Evolutionary conservation across 2,329 filamentous ascomycete species (phyloP), one percentile per base, ranked within the genome.

Genomic region (Xylariaceae sp.): DNA sequence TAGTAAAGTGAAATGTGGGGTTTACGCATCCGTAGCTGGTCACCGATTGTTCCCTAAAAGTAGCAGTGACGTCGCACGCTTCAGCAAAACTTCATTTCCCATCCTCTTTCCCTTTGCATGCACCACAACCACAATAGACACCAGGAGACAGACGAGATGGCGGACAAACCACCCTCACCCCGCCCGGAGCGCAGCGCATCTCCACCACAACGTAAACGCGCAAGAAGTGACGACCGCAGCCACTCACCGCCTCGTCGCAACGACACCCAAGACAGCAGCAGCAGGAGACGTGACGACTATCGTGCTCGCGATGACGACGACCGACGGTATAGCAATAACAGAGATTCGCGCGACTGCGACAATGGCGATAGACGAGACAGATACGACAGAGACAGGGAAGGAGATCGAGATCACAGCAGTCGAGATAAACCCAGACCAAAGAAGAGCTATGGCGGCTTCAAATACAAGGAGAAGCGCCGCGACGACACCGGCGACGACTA

Each of bases 381-480:
- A 14, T 32, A 47, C 35, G 39, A 44, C 22, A 48, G 46, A 46
- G 50, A 51, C 23, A 21, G 37, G 16, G 40, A 44, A 21, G 38
- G 48, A 42, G 22, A 47, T 19, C 40, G 46, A 21, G 50, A 51
- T 32, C 33, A 25, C 0, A 46, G 49, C 21, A 44, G 49, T 3
- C 42, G 54, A 32, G 59, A 58, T 32, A 42, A 55, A 7, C 56
- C 60, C 2, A 53, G 59, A 7, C 58, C 59, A 21, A 63, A 60
- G 53, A 63, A 64, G 49, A 45, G 49, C 53, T 69, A 67, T 45
- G 73, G 75, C 4, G 77, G 78, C 8, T 79, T 83, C 55, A 74
- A 73, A 54, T 82, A 75, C 71, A 83, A 83, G 55, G 76, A 79
- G 42, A 76, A 72, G 56, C 70, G 75, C 32, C 65, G 68, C 22